Base-by-base conservation (phyloP, 352 stramenopile species). In the Globisporangium spinosum region DNA sequence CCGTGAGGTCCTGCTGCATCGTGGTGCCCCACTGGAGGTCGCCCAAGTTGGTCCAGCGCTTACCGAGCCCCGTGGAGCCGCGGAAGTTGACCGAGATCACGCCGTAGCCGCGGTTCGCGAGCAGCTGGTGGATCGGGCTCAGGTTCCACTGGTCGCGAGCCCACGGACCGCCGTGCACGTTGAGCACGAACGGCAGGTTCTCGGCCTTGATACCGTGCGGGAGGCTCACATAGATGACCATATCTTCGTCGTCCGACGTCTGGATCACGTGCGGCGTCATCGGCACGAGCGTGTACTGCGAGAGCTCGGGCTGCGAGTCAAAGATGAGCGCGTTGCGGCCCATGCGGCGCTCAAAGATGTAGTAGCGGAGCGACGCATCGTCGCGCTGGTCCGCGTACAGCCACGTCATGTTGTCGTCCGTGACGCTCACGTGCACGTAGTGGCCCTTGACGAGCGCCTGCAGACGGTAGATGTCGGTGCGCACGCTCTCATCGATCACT, bases 11-110 rank as follows among this genome's bases (percentile, higher is more conserved):
- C 45, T 83, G 72, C 64, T 83, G 77, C 73, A 83, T 87, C 23
- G 65, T 71, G 12, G 45, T 64, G 15, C 76, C 76, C 75, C 77
- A 84, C 45, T 83, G 65, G 22, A 38, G 45, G 56, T 86, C 76
- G 12, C 75, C 76, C 17, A 86, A 57, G 64, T 83, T 83, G 27
- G 82, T 69, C 71, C 89, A 94, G n/a, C 71, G 78, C 71, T 92
- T 92, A 27, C 86, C 86, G 47, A 89, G 87, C 43, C 84, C 86
- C 25, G 78, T 87, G 0, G 84, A 93, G 10, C 77, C 81, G 25
- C 86, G 81, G 68, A 82, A 91, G 65, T 94, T 94, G 35, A 83
- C 78, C 1, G 72, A 77, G 8, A 85, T 65, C 12, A 70, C 73
- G 15, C 70, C 77, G 55, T 85, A 85, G 7, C 77, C 77, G 27